Evolutionary conservation across 2,329 filamentous ascomycete species (phyloP).

Genomic region (Trichoderma oligosporum): DNA sequence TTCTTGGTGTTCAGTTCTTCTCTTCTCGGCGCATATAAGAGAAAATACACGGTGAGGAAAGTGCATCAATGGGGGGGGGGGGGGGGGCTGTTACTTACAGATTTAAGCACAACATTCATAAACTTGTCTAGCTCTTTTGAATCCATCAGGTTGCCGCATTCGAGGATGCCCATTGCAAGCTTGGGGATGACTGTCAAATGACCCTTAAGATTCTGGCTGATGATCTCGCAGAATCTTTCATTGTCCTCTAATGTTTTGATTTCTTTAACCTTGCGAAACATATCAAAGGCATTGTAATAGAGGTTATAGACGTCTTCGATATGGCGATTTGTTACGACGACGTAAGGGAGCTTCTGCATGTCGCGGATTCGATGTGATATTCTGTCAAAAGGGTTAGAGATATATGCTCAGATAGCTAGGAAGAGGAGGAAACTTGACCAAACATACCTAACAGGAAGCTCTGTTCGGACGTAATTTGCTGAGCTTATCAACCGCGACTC

Average conservation of each 20-base stretch:
- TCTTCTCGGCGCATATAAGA: background rate
- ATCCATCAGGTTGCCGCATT: slow-evolving; percentile 80
- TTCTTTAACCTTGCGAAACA: slow-evolving; percentile 77
- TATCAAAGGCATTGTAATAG: slow-evolving; percentile 96
- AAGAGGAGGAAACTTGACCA: background rate
- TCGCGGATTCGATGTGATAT: slow-evolving; percentile 92
- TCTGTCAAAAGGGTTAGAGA: no score
- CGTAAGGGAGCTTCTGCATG: slow-evolving; percentile 94
- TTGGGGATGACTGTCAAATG: slow-evolving; percentile 93
- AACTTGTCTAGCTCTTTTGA: slow-evolving; percentile 82
- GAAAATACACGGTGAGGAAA: no score
- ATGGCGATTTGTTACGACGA: slow-evolving; percentile 92
- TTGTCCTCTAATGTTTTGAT: slow-evolving; percentile 87
- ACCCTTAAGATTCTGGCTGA: slow-evolving; percentile 75
- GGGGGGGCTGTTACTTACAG: slow-evolving; percentile 51
- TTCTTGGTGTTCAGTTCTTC: background rate
- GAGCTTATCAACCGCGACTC: slow-evolving; percentile 86
- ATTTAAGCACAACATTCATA: slow-evolving; percentile 89
- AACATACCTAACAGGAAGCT: slow-evolving; percentile 51
- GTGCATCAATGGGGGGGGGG: no score
- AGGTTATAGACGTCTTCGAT: slow-evolving; percentile 94
- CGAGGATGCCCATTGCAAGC: slow-evolving; percentile 87
- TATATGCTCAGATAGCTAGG: background rate
- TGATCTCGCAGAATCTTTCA: slow-evolving; percentile 75
- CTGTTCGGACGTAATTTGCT: slow-evolving; percentile 94